phyloP scores from a whole-genome alignment of 306 rosid genomes.

The Trichosanthes cucumerina region DNA sequence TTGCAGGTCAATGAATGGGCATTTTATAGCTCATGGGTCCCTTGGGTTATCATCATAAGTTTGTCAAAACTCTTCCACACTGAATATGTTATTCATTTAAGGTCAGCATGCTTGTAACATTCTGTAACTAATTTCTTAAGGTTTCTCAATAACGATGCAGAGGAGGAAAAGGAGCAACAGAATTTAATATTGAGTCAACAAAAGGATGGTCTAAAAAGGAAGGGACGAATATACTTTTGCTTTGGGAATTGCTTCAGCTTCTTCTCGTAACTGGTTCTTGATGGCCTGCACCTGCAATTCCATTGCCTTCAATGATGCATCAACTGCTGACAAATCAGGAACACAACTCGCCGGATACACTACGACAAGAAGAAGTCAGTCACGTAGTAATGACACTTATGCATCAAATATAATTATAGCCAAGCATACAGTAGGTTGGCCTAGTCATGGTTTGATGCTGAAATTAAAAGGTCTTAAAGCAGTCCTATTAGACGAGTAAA shows the following conservation, averaged over 20 bases:
- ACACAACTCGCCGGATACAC: constrained; percentile 77
- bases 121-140: not conserved
- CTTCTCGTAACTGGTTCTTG: constrained; percentile 71
- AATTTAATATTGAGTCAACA: not conserved
- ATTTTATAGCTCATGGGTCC: not conserved
- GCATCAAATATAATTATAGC: not conserved
- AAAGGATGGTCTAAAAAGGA: not conserved
- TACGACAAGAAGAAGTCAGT: constrained; percentile 9
- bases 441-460: too few relatives aligned
- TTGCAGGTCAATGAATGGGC: not conserved
- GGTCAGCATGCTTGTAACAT: not conserved
- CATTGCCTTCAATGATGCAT: constrained; percentile 54
- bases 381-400: not conserved
- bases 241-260: constrained; percentile 75
- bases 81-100: not conserved
- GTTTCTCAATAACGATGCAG: not conserved
- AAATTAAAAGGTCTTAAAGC: too few relatives aligned
- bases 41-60: not conserved
- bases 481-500: too few relatives aligned
- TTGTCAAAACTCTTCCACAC: not conserved
- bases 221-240: constrained; percentile 37
- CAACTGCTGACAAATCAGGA: constrained; percentile 66
- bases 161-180: not conserved
- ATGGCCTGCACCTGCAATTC: constrained; percentile 83
- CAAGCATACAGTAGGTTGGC: too few relatives aligned